Percentiles rank a stretch among this genome's conserved stretches.
phyloP scores from a whole-genome alignment of 306 rosid species.

The Rosa multiflora region DNA sequence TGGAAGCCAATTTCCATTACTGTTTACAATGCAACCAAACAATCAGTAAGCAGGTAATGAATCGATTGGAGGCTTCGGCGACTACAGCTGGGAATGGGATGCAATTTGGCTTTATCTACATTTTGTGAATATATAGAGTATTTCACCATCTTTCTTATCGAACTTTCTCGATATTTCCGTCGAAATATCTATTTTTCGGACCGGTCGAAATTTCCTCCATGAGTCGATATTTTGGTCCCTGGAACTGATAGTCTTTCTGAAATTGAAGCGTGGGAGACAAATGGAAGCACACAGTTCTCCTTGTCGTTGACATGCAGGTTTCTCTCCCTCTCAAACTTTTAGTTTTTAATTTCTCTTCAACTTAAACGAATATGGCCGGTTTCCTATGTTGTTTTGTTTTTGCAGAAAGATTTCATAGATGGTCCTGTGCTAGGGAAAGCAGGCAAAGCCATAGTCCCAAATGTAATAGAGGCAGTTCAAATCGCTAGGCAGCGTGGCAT shows the following conservation, averaged over 20 bases:
- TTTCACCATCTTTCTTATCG: too few species aligned
- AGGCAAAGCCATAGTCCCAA: slow-evolving; percentile 65
- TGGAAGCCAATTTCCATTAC: background rate
- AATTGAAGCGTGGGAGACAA: slow-evolving; percentile 41
- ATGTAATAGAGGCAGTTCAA: slow-evolving; percentile 61
- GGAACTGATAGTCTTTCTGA: background rate
- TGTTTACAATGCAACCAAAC: background rate
- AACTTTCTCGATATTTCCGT: too few species aligned
- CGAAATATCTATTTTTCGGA: too few species aligned
- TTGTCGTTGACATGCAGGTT: slow-evolving; percentile 62
- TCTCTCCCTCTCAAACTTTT: background rate
- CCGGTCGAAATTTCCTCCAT: too few species aligned
- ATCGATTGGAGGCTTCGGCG: background rate
- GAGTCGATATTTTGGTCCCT: too few species aligned
- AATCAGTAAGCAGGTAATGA: background rate
- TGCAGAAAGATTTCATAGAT: slow-evolving; percentile 68
- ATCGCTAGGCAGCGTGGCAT: slow-evolving; percentile 65
- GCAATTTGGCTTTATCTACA: too few species aligned
- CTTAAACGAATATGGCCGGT: background rate
- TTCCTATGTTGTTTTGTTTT: slow-evolving; percentile 18
- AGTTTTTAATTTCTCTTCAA: too few species aligned
- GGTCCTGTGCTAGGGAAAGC: slow-evolving; percentile 49
- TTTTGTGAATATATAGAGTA: too few species aligned
- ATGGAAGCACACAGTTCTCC: slow-evolving; percentile 57
- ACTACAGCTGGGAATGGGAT: background rate